phyloP scores from a whole-genome alignment of 345 rosid genomes.

The Crucihimalaya himalaica region DNA sequence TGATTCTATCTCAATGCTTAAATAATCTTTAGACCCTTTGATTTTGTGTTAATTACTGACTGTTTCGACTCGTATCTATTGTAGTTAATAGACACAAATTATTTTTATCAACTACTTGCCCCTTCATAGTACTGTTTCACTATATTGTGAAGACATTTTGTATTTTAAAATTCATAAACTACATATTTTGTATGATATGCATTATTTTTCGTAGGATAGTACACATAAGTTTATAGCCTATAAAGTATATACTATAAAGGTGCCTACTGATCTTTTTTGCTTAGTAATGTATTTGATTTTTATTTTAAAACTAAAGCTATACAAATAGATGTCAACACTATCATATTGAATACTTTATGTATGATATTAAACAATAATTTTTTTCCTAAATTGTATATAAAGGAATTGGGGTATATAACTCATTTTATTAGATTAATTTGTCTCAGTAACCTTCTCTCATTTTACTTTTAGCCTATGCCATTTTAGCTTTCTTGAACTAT shows the following conservation, averaged over 20 bases:
- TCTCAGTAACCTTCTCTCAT: background rate
- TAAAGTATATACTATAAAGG: constrained; percentile 31
- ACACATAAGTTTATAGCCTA: background rate
- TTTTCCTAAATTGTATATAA: background rate
- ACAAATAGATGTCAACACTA: constrained; percentile 23
- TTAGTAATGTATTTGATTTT: constrained; percentile 5
- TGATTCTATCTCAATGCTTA: constrained; percentile 19
- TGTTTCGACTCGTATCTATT: constrained; percentile 3
- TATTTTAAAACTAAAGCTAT: constrained; percentile 18
- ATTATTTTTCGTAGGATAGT: background rate
- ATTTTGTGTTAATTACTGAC: constrained; percentile 11
- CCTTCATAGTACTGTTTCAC: background rate
- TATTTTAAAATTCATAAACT: background rate
- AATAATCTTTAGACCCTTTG: background rate
- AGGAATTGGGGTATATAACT: background rate
- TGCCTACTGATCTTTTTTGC: constrained; percentile 28
- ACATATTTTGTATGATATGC: background rate
- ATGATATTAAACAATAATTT: background rate
- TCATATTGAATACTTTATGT: constrained; percentile 12
- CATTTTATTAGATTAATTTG: background rate
- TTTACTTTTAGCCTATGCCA: background rate
- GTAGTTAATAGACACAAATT: background rate
- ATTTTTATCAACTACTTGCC: background rate
- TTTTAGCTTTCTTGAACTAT: background rate
- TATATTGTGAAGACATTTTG: background rate